Conservation (phyloP, 371 early-diverging fungal genomes). For the Conidiobolus incongruus region DNA sequence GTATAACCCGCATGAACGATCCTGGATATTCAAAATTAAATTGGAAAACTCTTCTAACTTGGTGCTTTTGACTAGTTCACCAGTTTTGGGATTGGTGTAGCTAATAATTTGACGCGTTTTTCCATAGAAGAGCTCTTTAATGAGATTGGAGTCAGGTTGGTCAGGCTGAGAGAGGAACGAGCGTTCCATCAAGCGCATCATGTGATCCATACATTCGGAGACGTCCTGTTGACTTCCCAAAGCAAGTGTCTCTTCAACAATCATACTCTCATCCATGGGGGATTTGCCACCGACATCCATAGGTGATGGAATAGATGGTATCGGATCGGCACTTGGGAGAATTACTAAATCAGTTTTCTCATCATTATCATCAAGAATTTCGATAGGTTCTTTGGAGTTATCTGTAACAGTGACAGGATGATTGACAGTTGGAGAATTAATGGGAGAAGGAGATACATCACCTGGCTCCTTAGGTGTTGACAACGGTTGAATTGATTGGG, state of each 20-base stretch:
- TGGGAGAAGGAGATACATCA: neutral
- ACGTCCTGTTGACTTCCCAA: conserved; percentile 48
- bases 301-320: neutral
- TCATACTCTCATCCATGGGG: conserved; percentile 1
- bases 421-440: neutral
- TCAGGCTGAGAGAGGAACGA: conserved; percentile 14
- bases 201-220: conserved; percentile 49
- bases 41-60: conserved; percentile 38
- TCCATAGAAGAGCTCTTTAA: conserved; percentile 24
- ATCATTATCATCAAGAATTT: too few species aligned
- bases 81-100: conserved; percentile 18
- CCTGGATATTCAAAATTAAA: conserved; percentile 29
- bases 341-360: too few species aligned
- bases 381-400: too few species aligned
- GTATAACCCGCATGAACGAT: conserved; percentile 22
- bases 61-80: conserved; percentile 10
- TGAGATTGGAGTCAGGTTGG: neutral
- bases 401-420: neutral
- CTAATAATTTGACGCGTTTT: conserved; percentile 28
- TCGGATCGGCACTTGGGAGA: too few species aligned
- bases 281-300: too few species aligned
- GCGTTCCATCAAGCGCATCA: conserved; percentile 33
- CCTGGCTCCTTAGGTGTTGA: neutral
- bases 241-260: conserved; percentile 16
- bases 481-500: neutral